These are phyloP conservation scores for Echria macrotheca DNA, from an alignment of 495 filamentous ascomycete genomes.

Conservation along the genomic window DNA sequence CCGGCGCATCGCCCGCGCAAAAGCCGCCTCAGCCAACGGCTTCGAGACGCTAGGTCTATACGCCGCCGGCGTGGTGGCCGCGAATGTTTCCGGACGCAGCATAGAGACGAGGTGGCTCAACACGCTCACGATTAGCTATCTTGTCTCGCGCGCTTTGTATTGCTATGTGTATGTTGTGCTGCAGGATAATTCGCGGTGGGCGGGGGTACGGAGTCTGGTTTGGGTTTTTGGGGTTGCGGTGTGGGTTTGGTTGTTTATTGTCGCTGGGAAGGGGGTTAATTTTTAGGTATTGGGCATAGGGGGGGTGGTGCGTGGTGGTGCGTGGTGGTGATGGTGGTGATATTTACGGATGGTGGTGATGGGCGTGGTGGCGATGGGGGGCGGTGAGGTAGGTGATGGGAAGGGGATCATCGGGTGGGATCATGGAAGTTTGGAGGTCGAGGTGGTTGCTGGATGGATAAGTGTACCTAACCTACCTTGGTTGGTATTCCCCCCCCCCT, in stretches of 20 bases:
- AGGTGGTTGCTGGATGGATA: too few species aligned
- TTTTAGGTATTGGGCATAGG: too few species aligned
- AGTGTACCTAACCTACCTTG: too few species aligned
- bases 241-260: constrained; percentile 36
- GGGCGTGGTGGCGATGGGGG: too few species aligned
- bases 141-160: constrained; percentile 38
- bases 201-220: constrained; percentile 30
- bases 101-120: constrained; percentile 34
- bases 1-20: constrained; percentile 41
- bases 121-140: constrained; percentile 34
- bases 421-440: too few species aligned
- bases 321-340: too few species aligned
- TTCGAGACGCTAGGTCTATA: constrained; percentile 47
- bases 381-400: too few species aligned
- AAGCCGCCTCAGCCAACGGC: constrained; percentile 41
- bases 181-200: constrained; percentile 31
- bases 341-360: too few species aligned
- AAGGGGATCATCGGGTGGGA: too few species aligned
- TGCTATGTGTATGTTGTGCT: constrained; percentile 42
- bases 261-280: constrained; percentile 31
- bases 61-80: constrained; percentile 46
- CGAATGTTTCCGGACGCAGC: constrained; percentile 35
- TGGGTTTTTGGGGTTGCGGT: constrained; percentile 32
- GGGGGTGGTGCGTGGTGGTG: too few species aligned
- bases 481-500: too few species aligned